A percentile compares a stretch with the other conserved stretches of the same genome.
phyloP scores from a whole-genome alignment of 345 rosid genomes.

The Gossypium herbaceum region DNA sequence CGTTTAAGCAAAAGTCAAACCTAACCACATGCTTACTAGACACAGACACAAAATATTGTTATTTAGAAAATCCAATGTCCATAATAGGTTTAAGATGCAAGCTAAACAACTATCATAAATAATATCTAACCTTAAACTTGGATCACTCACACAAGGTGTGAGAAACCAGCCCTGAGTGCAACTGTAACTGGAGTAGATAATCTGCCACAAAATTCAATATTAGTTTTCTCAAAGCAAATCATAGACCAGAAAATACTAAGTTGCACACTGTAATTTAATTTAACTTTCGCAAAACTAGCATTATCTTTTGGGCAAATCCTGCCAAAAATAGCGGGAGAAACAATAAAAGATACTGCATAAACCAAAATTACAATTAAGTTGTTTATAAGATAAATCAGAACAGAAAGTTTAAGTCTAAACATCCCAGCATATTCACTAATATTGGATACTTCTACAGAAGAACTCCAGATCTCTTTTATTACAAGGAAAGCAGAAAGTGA shows the following conservation, averaged over 20 bases:
- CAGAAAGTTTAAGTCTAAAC: background rate
- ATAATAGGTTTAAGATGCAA: background rate
- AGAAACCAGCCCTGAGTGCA: slow-evolving; percentile 98
- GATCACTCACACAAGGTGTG: slow-evolving; percentile 83
- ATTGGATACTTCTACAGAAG: background rate
- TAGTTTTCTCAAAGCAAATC: slow-evolving; percentile 13
- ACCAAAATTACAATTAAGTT: background rate
- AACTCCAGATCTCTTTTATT: background rate
- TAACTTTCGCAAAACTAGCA: background rate
- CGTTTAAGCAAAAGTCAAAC: background rate
- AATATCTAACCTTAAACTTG: slow-evolving; percentile 70
- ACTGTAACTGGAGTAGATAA: slow-evolving; percentile 85
- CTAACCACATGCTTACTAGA: background rate
- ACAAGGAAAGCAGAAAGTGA: background rate
- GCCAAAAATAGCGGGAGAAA: background rate
- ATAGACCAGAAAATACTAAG: background rate
- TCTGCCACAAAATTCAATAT: slow-evolving; percentile 39
- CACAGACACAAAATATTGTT: background rate
- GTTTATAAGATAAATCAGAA: background rate
- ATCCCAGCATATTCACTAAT: background rate
- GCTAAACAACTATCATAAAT: background rate
- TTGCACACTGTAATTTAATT: background rate
- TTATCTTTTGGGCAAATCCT: background rate
- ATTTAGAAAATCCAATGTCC: background rate
- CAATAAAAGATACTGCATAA: background rate